Conservation (phyloP, 2,329 filamentous ascomycete genomes). For the Meredithiella fracta region DNA sequence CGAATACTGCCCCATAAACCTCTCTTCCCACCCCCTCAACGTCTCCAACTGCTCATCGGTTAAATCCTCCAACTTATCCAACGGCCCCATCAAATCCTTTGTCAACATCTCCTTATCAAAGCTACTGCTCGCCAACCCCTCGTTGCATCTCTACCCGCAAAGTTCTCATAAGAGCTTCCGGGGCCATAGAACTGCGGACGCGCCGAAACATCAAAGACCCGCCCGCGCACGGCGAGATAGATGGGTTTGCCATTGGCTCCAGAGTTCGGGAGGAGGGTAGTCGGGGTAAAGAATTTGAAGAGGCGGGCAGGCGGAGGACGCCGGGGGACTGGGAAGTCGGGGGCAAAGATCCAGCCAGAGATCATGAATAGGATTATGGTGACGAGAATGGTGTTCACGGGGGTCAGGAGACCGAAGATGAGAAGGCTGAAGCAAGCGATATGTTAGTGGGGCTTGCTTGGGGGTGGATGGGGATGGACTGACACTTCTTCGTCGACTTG, state of each 20-base stretch:
- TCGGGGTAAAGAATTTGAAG: conserved; percentile 57
- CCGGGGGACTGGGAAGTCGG: conserved; percentile 23
- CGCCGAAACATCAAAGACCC: conserved; percentile 74
- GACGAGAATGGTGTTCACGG: conserved; percentile 46
- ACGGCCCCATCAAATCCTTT: conserved; percentile 66
- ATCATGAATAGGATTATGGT: conserved; percentile 39
- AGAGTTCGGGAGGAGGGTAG: conserved; percentile 71
- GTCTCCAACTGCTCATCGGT: conserved; percentile 65
- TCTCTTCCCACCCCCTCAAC: conserved; percentile 78
- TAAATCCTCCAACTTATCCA: conserved; percentile 61
- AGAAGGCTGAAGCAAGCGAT: conserved; percentile 1
- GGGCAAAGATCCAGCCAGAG: conserved; percentile 12
- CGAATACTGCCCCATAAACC: conserved; percentile 85
- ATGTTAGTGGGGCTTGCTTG: neutral
- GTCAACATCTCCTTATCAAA: conserved; percentile 95
- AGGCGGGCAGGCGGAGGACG: conserved; percentile 40
- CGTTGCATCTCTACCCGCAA: conserved; percentile 81
- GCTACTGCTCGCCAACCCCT: conserved; percentile 78
- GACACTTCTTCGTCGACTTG: conserved; percentile 12
- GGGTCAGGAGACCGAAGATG: conserved; percentile 36
- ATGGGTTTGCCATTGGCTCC: conserved; percentile 59
- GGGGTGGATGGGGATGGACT: neutral
- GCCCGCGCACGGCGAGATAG: conserved; percentile 79
- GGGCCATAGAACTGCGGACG: conserved; percentile 94
- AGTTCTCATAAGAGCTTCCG: conserved; percentile 88